phyloP scores from a whole-genome alignment of 164 flowering plant genomes.

The Dillenia suffruticosa region DNA sequence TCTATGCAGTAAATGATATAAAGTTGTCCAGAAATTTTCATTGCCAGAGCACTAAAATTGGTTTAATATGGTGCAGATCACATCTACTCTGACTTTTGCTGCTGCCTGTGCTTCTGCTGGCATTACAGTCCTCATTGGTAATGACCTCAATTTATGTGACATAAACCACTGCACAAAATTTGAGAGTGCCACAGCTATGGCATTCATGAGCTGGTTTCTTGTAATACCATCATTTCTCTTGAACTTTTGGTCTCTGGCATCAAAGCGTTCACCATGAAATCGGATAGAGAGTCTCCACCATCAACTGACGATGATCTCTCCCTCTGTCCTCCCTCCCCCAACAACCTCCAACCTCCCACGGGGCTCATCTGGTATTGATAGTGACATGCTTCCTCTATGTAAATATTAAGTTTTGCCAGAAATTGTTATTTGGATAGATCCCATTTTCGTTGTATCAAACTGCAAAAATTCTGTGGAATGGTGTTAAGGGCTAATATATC shows the following conservation, averaged over 20 bases:
- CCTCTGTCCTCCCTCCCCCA: too few relatives aligned
- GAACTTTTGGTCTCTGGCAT: conserved; percentile 81
- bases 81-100: conserved; percentile 65
- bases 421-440: too few relatives aligned
- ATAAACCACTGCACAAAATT: conserved; percentile 59
- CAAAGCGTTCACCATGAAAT: conserved; percentile 13
- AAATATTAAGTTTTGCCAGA: too few relatives aligned
- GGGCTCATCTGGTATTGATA: too few relatives aligned
- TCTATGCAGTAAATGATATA: too few relatives aligned
- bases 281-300: not conserved
- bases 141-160: conserved; percentile 57
- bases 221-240: conserved; percentile 67
- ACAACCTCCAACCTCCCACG: too few relatives aligned
- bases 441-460: too few relatives aligned
- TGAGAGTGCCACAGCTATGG: conserved; percentile 83
- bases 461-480: too few relatives aligned
- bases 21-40: not conserved
- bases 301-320: not conserved
- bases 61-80: conserved; percentile 38
- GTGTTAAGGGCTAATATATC: too few relatives aligned
- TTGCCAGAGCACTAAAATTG: not conserved
- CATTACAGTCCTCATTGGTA: conserved; percentile 74
- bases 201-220: conserved; percentile 80
- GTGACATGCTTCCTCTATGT: too few relatives aligned
- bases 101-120: conserved; percentile 81